Base-by-base conservation (phyloP, 225 moss, liverwort and hornwort genomes). In the Asterella californica region DNA sequence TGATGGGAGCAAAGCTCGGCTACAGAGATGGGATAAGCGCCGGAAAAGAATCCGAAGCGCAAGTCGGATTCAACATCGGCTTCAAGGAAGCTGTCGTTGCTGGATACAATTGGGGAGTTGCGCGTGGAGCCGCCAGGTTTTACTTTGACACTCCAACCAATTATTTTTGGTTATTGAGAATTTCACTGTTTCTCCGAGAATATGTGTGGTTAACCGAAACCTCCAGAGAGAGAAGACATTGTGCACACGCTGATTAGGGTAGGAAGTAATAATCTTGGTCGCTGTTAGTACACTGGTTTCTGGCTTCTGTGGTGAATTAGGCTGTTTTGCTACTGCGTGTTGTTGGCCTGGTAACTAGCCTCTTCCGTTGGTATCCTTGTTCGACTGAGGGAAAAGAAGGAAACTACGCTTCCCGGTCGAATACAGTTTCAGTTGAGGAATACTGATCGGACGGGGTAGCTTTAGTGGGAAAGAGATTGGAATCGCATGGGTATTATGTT, bases 11-110 rank as follows among this genome's bases (percentile, higher is more conserved):
- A 32, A 77, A 91, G 90, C 83, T 99, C 27, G 97, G 97, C 12
- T 99, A 95, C 78, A 89, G 97, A 84, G 93, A 99, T 61, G 97
- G 97, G 1, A 88, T 99, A 57, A 92, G 85, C 74, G 92, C 85
- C 49, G 95, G 97, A 55, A 99, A 90, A 76, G 83, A 88, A 34
- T 91, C 89, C 0, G 84, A 95, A 3, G 92, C 87, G 47, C 97
- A 99, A 81, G 89, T 84, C 75, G 95, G 97, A 32, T 99, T 95
- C 80, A 84, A 93, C 72, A n/a, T 76, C 5, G 97, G 97, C 9
- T 99, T 91, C 76, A 83, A 83, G 14, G 85, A 92, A 83, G 88
- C 95, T 10, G 84, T 89, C 30, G 55, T 74, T 19, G 88, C 90
- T 2, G 93, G 91, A 49, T 99, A 85, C 77, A 83, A 85, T 54